Base-by-base conservation (phyloP, 306 rosid species). In the Trifolium repens region DNA sequence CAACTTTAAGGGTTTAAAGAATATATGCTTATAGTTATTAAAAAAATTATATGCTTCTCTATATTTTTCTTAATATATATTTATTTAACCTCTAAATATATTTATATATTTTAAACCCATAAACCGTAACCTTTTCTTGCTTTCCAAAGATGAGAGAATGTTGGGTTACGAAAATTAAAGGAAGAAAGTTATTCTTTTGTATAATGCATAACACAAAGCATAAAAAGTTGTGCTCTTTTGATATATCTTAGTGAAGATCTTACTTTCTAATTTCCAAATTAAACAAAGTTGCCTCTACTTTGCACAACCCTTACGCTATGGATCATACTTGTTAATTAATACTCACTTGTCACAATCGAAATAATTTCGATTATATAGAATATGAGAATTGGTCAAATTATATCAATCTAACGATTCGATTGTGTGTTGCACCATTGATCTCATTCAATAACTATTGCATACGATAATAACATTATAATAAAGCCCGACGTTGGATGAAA, bases 221-320 rank as follows among this genome's bases (percentile, higher is more conserved):
- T 91, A 71, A 90, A 94, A 94, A 94, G 97, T 84, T 82, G 98
- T 85, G 97, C 93, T 80, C 90, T 88, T 90, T 89, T 84, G 84
- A 84, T 90, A 82, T 88, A 87, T 88, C 87, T 90, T 80, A 81
- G 88, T 77, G 97, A 91, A 88, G 96, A 91, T 91, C 90, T 88
- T 86, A 60, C 91, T 84, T 91, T 91, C 82, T 70, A 59, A 90
- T 91, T 85, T 84, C 71, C 78, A 89, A 84, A 78, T 75, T 44
- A 61, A 57, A 86, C 88, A 88, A 88, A 84, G 89, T 88, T 87
- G 87, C 76, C 79, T 85, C 94, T 82, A 78, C 91, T 94, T 94
- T 90, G 88, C 85, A 87, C 91, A 72, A 84, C 77, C 85, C 87
- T 82, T 87, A 83, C 81, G 90, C 87, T 79, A 80, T 88, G 92